A percentile compares a stretch with the other conserved stretches of the same genome.
These are phyloP conservation scores for Beauveria sp. DNA, from an alignment of 2,329 filamentous ascomycete genomes.

Conservation along the genomic window DNA sequence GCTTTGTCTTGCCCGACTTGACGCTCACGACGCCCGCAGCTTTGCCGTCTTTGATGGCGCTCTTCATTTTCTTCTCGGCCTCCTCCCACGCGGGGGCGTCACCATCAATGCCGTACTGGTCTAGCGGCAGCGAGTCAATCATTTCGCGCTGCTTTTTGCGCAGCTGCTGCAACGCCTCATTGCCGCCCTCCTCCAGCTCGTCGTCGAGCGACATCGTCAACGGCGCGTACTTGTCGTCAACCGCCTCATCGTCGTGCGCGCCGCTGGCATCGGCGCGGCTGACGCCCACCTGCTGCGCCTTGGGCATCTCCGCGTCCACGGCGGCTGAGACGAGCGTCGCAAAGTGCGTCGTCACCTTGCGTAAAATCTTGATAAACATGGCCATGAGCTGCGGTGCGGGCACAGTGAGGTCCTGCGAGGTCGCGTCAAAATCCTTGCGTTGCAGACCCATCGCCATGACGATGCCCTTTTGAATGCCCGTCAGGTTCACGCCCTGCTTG, in stretches of 20 bases:
- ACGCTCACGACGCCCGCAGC: slow-evolving; percentile 63
- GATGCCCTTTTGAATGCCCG: slow-evolving; percentile 77
- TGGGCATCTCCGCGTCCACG: slow-evolving; percentile 58
- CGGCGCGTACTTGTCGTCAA: slow-evolving; percentile 60
- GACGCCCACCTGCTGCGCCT: slow-evolving; percentile 48
- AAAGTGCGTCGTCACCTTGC: slow-evolving; percentile 79
- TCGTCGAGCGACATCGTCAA: slow-evolving; percentile 67
- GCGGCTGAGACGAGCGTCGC: slow-evolving; percentile 66
- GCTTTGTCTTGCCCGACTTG: slow-evolving; percentile 68
- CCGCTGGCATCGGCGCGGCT: slow-evolving; percentile 52
- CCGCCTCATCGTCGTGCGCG: slow-evolving; percentile 61
- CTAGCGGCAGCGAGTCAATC: slow-evolving; percentile 83
- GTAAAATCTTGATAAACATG: slow-evolving; percentile 94
- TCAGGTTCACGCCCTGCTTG: slow-evolving; percentile 58
- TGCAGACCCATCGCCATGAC: slow-evolving; percentile 88
- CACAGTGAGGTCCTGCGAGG: slow-evolving; percentile 72
- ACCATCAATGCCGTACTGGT: slow-evolving; percentile 60
- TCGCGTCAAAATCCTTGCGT: slow-evolving; percentile 73
- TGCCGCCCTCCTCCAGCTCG: slow-evolving; percentile 76
- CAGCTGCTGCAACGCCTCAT: slow-evolving; percentile 64
- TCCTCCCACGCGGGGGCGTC: slow-evolving; percentile 56
- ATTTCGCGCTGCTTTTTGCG: slow-evolving; percentile 76
- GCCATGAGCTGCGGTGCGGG: slow-evolving; percentile 75
- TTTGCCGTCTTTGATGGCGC: slow-evolving; percentile 46
- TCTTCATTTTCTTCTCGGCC: slow-evolving; percentile 67